Percentiles rank a stretch among this genome's conserved stretches.
These are phyloP conservation scores for Amanita polypyramis DNA, from an alignment of 768 basidiomycete species.

Conservation along the genomic window DNA sequence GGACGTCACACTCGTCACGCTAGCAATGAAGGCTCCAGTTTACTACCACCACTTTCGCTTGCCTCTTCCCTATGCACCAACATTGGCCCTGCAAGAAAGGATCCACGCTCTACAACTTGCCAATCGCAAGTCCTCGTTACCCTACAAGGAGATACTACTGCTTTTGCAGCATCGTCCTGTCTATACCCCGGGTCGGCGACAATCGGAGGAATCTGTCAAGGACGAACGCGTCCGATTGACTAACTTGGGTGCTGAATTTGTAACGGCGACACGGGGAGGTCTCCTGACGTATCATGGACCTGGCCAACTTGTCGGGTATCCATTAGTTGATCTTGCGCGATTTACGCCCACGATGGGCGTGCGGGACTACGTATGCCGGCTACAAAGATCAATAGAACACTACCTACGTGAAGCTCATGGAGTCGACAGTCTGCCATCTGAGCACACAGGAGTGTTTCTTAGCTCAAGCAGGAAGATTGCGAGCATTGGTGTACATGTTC, in stretches of 20 bases:
- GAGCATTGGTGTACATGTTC: conserved; percentile 94
- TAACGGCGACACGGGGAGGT: conserved; percentile 75
- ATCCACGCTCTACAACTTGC: conserved; percentile 58
- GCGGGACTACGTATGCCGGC: conserved; percentile 74
- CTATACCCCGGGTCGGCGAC: conserved; percentile 89
- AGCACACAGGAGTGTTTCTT: conserved; percentile 88
- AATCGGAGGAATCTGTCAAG: conserved; percentile 48
- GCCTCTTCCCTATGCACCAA: conserved; percentile 69
- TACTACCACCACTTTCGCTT: conserved; percentile 66
- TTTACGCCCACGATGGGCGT: conserved; percentile 61
- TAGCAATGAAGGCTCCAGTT: conserved; percentile 42
- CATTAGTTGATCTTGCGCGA: conserved; percentile 80
- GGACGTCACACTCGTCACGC: conserved; percentile 5
- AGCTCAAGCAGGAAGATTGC: conserved; percentile 75
- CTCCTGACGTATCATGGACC: conserved; percentile 97
- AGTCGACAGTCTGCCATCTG: conserved; percentile 48
- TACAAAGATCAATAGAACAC: conserved; percentile 61
- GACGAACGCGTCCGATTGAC: conserved; percentile 56
- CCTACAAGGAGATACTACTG: conserved; percentile 57
- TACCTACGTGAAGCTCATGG: conserved; percentile 54
- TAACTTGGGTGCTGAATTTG: conserved; percentile 79
- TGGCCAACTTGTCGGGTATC: conserved; percentile 94
- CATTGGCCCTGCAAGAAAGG: conserved; percentile 60
- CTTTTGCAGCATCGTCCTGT: conserved; percentile 88
- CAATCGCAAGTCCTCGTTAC: conserved; percentile 24